Base-by-base conservation (phyloP, 2,329 filamentous ascomycete genomes). In the Raffaelea deltoideospora region DNA sequence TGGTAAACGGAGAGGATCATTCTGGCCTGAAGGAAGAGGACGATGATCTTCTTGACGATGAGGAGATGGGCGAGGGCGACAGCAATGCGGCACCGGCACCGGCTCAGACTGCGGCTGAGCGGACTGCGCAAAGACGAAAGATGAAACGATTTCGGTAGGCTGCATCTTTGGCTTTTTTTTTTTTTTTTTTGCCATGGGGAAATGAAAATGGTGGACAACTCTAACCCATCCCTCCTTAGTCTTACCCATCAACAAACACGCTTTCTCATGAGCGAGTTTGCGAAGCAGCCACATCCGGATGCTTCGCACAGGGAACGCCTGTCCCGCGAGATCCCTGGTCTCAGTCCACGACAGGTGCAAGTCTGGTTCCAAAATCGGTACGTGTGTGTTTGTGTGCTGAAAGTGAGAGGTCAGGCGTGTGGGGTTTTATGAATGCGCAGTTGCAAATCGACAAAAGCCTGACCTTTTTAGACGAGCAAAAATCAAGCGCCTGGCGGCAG, bases 361-460 rank as follows among this genome's bases (percentile, higher is more conserved):
- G 87, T 96, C 34, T 96, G 87, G 88, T 96, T 96, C 59, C 87
- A 96, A 58, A 96, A 96, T 59, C 75, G 87, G 87, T 94, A 69
- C 1, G 42, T 35, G 5, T n/a, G 8, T n/a, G n/a, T n/a, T n/a
- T n/a, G n/a, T n/a, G n/a, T n/a, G n/a, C n/a, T n/a, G 10, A 21
- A 5, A 31, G 26, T 4, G 11, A 21, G 26, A 2, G 22, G 18
- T 18, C 5, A 31, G 29, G n/a, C n/a, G n/a, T n/a, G n/a, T n/a
- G n/a, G n/a, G n/a, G n/a, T n/a, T n/a, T n/a, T n/a, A n/a, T n/a
- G n/a, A n/a, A n/a, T n/a, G n/a, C n/a, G n/a, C n/a, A n/a, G n/a
- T n/a, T n/a, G n/a, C n/a, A n/a, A n/a, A n/a, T n/a, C n/a, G 19
- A 15, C 10, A 17, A 6, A 11, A 18, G 17, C 9, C 30, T 37